These are phyloP conservation scores for Cryptococcus jaspeensis DNA, from an alignment of 1,284 basidiomycete genomes.

Conservation along the genomic window DNA sequence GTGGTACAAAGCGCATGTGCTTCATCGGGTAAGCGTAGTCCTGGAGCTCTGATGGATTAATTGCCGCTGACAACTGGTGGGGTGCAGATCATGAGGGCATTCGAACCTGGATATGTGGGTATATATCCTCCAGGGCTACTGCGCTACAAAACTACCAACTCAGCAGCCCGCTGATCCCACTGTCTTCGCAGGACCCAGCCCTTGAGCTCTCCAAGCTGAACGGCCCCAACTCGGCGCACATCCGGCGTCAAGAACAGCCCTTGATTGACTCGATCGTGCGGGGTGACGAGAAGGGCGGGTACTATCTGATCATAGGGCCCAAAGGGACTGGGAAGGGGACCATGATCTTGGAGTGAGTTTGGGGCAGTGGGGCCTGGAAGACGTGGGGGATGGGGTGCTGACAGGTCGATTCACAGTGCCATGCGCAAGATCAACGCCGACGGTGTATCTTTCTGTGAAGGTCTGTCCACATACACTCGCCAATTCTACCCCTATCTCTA, in stretches of 20 bases:
- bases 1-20: slow-evolving; percentile 76
- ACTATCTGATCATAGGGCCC: slow-evolving; percentile 71
- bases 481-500: not conserved
- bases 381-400: too few relatives aligned
- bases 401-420: slow-evolving; percentile 45
- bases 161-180: slow-evolving; percentile 40
- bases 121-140: not conserved
- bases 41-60: not conserved
- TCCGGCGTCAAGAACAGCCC: slow-evolving; percentile 69
- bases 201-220: slow-evolving; percentile 62
- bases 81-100: slow-evolving; percentile 46
- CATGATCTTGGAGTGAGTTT: slow-evolving; percentile 66
- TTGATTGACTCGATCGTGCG: slow-evolving; percentile 73
- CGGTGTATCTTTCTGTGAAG: slow-evolving; percentile 51
- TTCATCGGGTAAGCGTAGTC: slow-evolving; percentile 62
- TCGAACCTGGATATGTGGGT: slow-evolving; percentile 44
- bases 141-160: not conserved
- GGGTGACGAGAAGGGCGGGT: slow-evolving; percentile 68
- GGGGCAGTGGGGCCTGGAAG: too few relatives aligned
- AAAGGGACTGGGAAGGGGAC: slow-evolving; percentile 75
- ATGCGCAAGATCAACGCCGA: slow-evolving; percentile 74
- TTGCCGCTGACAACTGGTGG: slow-evolving; percentile 1
- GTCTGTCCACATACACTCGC: too few relatives aligned
- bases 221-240: slow-evolving; percentile 58
- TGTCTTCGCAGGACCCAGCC: slow-evolving; percentile 76